phyloP scores from a whole-genome alignment of 805 yeast species.

The Candida manassasensis region DNA sequence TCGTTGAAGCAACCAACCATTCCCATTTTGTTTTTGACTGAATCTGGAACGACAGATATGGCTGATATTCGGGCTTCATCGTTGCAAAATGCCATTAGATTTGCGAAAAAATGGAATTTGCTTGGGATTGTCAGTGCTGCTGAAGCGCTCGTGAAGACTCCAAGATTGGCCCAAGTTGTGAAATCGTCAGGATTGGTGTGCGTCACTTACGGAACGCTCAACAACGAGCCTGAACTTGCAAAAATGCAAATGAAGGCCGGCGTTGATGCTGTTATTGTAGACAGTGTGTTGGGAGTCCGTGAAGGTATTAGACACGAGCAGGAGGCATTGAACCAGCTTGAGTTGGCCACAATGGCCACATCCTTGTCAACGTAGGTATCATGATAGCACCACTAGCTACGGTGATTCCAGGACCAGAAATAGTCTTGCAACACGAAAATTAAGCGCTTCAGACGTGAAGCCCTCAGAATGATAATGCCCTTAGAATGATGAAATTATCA shows the following conservation, averaged over 20 bases:
- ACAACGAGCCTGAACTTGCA: conserved; percentile 81
- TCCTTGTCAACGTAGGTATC: too few relatives aligned
- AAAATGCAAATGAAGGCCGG: conserved; percentile 87
- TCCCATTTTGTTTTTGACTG: conserved; percentile 87
- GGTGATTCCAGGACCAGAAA: too few relatives aligned
- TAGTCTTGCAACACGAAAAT: too few relatives aligned
- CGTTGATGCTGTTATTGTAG: conserved; percentile 98
- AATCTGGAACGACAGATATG: conserved; percentile 80
- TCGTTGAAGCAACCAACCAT: conserved; percentile 90
- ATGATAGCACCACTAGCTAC: too few relatives aligned
- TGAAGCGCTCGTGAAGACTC: conserved; percentile 79
- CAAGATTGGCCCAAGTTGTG: conserved; percentile 85
- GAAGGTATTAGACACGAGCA: conserved; percentile 56
- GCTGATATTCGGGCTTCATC: conserved; percentile 87
- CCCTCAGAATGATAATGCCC: too few relatives aligned
- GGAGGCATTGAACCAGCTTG: conserved; percentile 16
- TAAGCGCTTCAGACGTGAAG: too few relatives aligned
- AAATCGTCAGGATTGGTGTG: conserved; percentile 89
- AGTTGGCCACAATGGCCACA: too few relatives aligned
- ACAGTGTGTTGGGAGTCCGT: conserved; percentile 88
- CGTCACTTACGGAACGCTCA: conserved; percentile 82
- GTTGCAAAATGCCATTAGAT: conserved; percentile 84
- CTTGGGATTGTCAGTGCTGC: conserved; percentile 91
- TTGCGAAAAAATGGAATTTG: conserved; percentile 86
- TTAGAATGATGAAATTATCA: too few relatives aligned